Percentiles rank a stretch among this genome's conserved stretches.
These are phyloP conservation scores for Colletotrichum sublineola DNA, from an alignment of 2,329 filamentous ascomycete genomes.

Conservation along the genomic window DNA sequence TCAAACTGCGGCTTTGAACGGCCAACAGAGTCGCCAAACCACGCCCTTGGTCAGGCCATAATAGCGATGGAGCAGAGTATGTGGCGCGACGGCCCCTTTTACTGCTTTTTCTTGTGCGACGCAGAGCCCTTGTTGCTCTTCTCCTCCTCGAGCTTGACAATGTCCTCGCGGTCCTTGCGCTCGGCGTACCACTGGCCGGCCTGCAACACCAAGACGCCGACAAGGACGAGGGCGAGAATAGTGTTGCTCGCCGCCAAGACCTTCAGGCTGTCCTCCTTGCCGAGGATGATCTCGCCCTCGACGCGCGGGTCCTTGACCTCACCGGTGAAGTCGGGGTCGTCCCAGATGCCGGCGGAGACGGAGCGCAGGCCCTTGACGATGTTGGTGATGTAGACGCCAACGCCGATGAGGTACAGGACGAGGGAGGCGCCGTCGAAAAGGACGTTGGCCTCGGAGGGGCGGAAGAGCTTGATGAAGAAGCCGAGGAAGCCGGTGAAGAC, in stretches of 20 bases:
- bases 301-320: constrained; percentile 55
- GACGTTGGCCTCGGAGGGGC: constrained; percentile 92
- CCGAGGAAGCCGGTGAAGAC: constrained; percentile 88
- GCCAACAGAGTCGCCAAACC: neutral
- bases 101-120: constrained; percentile 44
- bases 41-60: neutral
- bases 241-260: constrained; percentile 96
- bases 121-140: constrained; percentile 38
- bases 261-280: constrained; percentile 88
- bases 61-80: neutral
- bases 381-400: constrained; percentile 94
- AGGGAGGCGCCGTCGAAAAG: constrained; percentile 91
- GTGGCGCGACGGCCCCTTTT: neutral
- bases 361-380: constrained; percentile 94
- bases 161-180: constrained; percentile 88
- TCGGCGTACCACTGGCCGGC: constrained; percentile 99
- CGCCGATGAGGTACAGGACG: constrained; percentile 85
- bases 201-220: constrained; percentile 93
- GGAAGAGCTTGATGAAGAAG: constrained; percentile 95
- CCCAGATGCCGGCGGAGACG: constrained; percentile 79
- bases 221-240: constrained; percentile 90
- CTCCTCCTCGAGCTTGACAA: constrained; percentile 71
- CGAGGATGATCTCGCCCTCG: constrained; percentile 76
- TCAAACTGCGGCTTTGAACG: neutral
- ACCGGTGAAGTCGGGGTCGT: constrained; percentile 55